These are phyloP conservation scores for Talaromyces sp. DNA, from an alignment of 2,329 filamentous ascomycete genomes.

Conservation along the genomic window DNA sequence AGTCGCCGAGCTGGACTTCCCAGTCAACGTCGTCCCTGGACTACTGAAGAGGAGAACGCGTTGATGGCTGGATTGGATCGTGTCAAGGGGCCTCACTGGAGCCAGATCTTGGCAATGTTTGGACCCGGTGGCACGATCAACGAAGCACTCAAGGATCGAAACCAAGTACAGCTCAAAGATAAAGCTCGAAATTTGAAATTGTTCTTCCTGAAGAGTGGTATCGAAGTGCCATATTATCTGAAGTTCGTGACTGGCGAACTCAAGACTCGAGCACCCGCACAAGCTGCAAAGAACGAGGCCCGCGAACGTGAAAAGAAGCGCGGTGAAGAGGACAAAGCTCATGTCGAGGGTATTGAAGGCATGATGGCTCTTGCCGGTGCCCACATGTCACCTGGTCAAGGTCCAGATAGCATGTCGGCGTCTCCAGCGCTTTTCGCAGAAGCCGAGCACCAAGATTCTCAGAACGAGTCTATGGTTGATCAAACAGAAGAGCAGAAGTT, in stretches of 20 bases:
- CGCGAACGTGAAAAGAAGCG: conserved; percentile 46
- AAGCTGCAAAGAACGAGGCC: conserved; percentile 50
- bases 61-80: conserved; percentile 83
- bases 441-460: conserved; percentile 22
- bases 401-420: conserved; percentile 38
- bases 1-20: conserved; percentile 52
- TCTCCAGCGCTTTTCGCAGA: conserved; percentile 37
- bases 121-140: conserved; percentile 75
- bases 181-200: conserved; percentile 87
- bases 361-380: conserved; percentile 48
- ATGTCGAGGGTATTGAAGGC: conserved; percentile 47
- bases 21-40: conserved; percentile 73
- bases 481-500: conserved; percentile 43
- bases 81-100: conserved; percentile 90
- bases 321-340: conserved; percentile 47
- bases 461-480: conserved; percentile 30
- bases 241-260: conserved; percentile 86
- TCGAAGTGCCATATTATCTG: conserved; percentile 84
- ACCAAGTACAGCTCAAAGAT: conserved; percentile 88
- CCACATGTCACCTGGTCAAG: conserved; percentile 22
- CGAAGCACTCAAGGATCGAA: conserved; percentile 80
- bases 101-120: conserved; percentile 81
- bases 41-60: conserved; percentile 82
- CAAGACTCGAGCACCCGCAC: conserved; percentile 74
- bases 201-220: conserved; percentile 87